Evolutionary conservation across 768 basidiomycete genomes (phyloP).

Genomic region (Tulasnella sp.): DNA sequence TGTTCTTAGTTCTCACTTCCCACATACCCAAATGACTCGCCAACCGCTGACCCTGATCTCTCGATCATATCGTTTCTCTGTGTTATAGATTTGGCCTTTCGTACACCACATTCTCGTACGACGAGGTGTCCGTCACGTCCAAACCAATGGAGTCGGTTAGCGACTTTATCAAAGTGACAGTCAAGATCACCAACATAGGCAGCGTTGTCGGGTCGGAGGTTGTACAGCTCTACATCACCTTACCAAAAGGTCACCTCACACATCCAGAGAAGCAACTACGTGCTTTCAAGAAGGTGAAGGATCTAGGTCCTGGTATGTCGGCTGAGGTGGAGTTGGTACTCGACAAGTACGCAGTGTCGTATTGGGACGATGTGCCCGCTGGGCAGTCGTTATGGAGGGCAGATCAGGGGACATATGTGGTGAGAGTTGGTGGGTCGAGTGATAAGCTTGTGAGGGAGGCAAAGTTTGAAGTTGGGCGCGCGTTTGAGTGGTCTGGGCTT

Average conservation of each 20-base stretch:
- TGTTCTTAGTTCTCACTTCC: slow-evolving; percentile 16
- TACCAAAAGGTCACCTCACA: slow-evolving; percentile 38
- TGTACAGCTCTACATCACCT: slow-evolving; percentile 55
- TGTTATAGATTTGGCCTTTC: slow-evolving; percentile 52
- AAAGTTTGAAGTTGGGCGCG: slow-evolving; percentile 5
- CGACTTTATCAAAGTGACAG: slow-evolving; percentile 29
- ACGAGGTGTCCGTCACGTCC: slow-evolving; percentile 31
- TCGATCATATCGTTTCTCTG: not conserved
- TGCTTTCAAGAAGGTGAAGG: slow-evolving; percentile 33
- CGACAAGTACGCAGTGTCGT: slow-evolving; percentile 39
- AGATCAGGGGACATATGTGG: slow-evolving; percentile 38
- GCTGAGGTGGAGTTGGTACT: slow-evolving; percentile 26
- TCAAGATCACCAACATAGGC: slow-evolving; percentile 50
- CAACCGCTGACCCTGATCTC: too few relatives aligned
- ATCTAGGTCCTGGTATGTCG: slow-evolving; percentile 27
- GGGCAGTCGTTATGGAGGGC: slow-evolving; percentile 38
- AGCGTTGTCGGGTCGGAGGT: slow-evolving; percentile 46
- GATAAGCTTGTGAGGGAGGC: slow-evolving; percentile 34
- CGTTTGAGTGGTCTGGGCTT: slow-evolving; percentile 10
- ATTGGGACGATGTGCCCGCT: slow-evolving; percentile 40
- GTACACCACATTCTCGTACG: slow-evolving; percentile 58
- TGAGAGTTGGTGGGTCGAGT: slow-evolving; percentile 44
- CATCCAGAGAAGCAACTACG: slow-evolving; percentile 53
- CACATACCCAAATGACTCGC: not conserved
- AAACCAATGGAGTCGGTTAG: slow-evolving; percentile 15